A percentile compares a stretch with the other conserved stretches of the same genome.
phyloP scores from a whole-genome alignment of 2,329 filamentous ascomycete species.

The Polytolypa hystricis region DNA sequence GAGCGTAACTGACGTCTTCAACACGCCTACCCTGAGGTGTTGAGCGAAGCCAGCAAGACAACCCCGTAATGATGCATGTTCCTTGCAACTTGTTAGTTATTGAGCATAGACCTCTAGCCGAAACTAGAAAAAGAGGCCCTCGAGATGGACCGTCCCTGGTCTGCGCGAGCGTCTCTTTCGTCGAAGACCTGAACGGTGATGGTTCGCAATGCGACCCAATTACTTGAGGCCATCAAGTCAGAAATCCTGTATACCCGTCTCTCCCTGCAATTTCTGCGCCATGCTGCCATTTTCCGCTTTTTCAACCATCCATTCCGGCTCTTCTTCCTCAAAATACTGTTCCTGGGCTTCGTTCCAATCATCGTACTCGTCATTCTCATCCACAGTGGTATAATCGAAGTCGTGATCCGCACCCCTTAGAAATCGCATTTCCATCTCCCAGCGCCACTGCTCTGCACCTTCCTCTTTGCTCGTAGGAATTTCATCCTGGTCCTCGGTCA shows the following conservation, averaged over 20 bases:
- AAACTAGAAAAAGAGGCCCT: too few relatives aligned
- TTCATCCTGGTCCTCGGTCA: slow-evolving; percentile 48
- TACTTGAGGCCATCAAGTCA: too few relatives aligned
- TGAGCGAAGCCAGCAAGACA: too few relatives aligned
- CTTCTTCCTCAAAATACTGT: slow-evolving; percentile 69
- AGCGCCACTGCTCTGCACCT: slow-evolving; percentile 57
- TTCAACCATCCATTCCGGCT: slow-evolving; percentile 52
- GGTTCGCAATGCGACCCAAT: too few relatives aligned
- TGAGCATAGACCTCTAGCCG: too few relatives aligned
- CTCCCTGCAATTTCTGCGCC: slow-evolving; percentile 33
- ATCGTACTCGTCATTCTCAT: slow-evolving; percentile 62
- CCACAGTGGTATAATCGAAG: slow-evolving; percentile 64
- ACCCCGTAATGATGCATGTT: too few relatives aligned
- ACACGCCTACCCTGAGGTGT: too few relatives aligned
- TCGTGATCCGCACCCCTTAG: slow-evolving; percentile 63
- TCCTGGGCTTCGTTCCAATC: slow-evolving; percentile 56
- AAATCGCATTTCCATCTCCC: slow-evolving; percentile 64
- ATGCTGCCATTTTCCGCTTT: slow-evolving; percentile 27
- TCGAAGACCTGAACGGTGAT: too few relatives aligned
- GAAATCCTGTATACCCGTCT: slow-evolving; percentile 64
- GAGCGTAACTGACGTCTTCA: too few relatives aligned
- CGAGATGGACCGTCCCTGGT: too few relatives aligned
- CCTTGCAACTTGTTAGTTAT: too few relatives aligned
- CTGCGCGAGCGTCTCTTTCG: too few relatives aligned
- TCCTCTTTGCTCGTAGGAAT: slow-evolving; percentile 51